Evolutionary conservation across 2,329 filamentous ascomycete genomes (phyloP).

Genomic region (Tolypocladium tropicale): DNA sequence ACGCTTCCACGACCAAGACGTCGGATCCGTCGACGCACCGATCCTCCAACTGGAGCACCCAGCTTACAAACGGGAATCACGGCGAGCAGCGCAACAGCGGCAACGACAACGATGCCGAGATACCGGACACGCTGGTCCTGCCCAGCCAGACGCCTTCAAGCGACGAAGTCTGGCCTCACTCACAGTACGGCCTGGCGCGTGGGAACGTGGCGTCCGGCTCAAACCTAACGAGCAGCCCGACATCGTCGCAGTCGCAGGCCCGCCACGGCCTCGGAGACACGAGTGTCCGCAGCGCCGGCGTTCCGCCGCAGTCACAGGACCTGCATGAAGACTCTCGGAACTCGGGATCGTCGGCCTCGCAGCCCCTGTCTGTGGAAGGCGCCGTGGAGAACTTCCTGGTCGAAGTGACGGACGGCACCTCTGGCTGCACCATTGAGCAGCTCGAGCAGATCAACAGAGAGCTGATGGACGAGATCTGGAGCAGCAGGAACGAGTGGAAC

Average conservation of each 20-base stretch:
- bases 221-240: slow-evolving; percentile 22
- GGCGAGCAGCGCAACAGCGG: slow-evolving; percentile 28
- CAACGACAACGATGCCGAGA: slow-evolving; percentile 24
- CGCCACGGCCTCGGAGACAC: slow-evolving; percentile 10
- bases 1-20: slow-evolving; percentile 90
- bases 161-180: slow-evolving; percentile 47
- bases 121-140: slow-evolving; percentile 44
- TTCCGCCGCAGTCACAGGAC: slow-evolving; percentile 27
- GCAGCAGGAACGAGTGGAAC: slow-evolving; percentile 70
- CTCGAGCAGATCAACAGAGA: slow-evolving; percentile 86
- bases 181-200: slow-evolving; percentile 41
- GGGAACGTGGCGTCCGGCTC: slow-evolving; percentile 19
- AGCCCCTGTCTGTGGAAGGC: slow-evolving; percentile 33
- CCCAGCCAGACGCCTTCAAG: slow-evolving; percentile 37
- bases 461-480: slow-evolving; percentile 88
- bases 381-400: slow-evolving; percentile 49
- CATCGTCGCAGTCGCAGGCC: slow-evolving; percentile 25
- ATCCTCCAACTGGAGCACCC: slow-evolving; percentile 57
- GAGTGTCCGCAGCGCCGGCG: slow-evolving; percentile 19
- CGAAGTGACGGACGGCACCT: slow-evolving; percentile 55
- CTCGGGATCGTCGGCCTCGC: slow-evolving; percentile 29
- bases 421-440: slow-evolving; percentile 81
- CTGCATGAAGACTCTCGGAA: slow-evolving; percentile 12
- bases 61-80: slow-evolving; percentile 59
- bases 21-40: slow-evolving; percentile 58